These are phyloP conservation scores for Teratosphaeria destructans DNA, from an alignment of 2,329 filamentous ascomycete genomes.

Conservation along the genomic window DNA sequence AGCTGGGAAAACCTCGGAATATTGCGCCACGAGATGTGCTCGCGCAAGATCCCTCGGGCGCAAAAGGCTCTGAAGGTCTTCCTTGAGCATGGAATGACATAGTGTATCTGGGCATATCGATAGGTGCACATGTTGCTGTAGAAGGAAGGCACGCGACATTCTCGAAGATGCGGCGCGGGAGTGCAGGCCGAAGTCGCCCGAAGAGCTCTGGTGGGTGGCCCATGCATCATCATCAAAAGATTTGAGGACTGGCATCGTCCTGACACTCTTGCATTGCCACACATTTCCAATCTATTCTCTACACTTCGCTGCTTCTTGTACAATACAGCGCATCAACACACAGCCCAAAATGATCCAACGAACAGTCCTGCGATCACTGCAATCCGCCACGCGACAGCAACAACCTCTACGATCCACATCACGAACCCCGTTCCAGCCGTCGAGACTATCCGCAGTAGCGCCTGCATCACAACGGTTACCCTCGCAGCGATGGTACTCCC, in stretches of 20 bases:
- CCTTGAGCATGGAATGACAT: too few relatives aligned
- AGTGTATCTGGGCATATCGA: too few relatives aligned
- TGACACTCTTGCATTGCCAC: neutral
- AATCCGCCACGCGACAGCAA: slow-evolving; percentile 24
- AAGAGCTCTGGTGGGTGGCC: neutral
- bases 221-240: neutral
- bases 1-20: neutral
- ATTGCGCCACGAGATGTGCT: neutral
- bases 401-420: slow-evolving; percentile 11
- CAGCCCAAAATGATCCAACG: slow-evolving; percentile 37
- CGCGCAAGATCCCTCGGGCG: too few relatives aligned
- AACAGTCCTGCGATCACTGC: slow-evolving; percentile 38
- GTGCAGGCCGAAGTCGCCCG: neutral
- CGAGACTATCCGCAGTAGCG: slow-evolving; percentile 14
- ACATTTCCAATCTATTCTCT: neutral
- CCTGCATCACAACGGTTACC: slow-evolving; percentile 20
- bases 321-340: neutral
- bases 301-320: neutral
- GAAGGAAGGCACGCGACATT: neutral
- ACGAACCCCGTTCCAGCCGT: slow-evolving; percentile 25
- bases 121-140: neutral
- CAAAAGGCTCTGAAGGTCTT: too few relatives aligned
- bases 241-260: neutral
- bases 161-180: neutral
- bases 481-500: slow-evolving; percentile 34